Evolutionary conservation across 345 rosid species (phyloP).

Genomic region (Gossypium anomalum): DNA sequence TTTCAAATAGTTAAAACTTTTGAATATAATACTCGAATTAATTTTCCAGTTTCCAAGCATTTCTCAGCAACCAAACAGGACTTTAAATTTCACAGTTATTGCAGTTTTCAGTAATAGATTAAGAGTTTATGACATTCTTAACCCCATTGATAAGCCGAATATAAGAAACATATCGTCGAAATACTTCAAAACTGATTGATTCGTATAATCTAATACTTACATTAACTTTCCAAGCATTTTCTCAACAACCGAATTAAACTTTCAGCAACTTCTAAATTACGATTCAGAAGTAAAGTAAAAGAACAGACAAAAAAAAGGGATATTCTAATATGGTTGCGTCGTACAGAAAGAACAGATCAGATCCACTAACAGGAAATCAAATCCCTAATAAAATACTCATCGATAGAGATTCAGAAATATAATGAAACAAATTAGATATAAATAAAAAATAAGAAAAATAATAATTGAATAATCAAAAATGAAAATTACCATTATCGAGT

Average conservation of each 20-base stretch:
- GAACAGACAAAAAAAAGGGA: too few relatives aligned
- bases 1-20: background rate
- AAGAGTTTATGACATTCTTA: background rate
- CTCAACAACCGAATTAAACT: background rate
- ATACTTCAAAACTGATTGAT: background rate
- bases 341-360: background rate
- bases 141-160: background rate
- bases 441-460: background rate
- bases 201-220: background rate
- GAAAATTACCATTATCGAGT: background rate
- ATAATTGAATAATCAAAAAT: background rate
- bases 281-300: background rate
- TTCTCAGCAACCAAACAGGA: slow-evolving; percentile 1
- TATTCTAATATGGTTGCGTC: background rate
- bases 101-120: background rate
- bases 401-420: background rate
- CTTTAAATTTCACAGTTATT: background rate
- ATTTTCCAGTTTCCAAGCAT: slow-evolving; percentile 4
- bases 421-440: background rate
- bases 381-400: slow-evolving; percentile 4
- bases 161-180: background rate
- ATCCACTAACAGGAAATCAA: background rate
- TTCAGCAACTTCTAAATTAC: background rate
- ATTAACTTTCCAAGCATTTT: slow-evolving; percentile 4
- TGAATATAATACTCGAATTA: background rate